Evolutionary conservation across 441 rosid species (phyloP), one percentile per base, ranked within the genome.

Genomic region (Populus hybrid): DNA sequence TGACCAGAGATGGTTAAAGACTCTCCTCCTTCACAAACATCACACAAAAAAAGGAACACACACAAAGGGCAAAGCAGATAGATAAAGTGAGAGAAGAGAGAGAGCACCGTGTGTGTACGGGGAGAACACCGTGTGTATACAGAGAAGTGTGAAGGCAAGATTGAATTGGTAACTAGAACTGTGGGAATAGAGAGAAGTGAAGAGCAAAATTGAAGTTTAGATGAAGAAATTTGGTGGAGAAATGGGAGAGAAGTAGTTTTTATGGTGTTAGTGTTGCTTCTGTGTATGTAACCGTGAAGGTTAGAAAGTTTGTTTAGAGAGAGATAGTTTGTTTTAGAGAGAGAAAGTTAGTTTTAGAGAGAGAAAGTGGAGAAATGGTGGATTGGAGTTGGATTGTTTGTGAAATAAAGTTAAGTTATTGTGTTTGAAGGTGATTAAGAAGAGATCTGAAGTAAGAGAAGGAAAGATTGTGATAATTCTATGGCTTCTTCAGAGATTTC

Each of bases 401-500:
- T 64, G 42, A 64, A 72, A 42, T 1, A 21, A 69, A 77, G 56
- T 78, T 64, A 74, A 79, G 50, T 45, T 67, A 45, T 77, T 72
- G 68, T 29, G 53, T 72, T 82, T 38, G 26, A 73, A 76, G 61
- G 66, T 64, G 64, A 31, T 67, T 61, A 87, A 88, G 86, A 93
- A 87, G 88, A 92, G 97, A 93, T 93, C 98, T 92, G 90, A 80
- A 89, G 35, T 84, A 65, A 42, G 29, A 40, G 69, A 38, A 36
- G 24, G 75, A 85, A 85, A 65, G 76, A 86, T 80, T 38, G 45
- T 56, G 14, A 28, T 61, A n/a, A 36, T 10, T 70, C 36, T 35
- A 80, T 83, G 97, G 84, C 88, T 73, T 82, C 87, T 79, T 84
- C 92, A 4, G 97, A 90, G 75, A 87, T 86, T 59, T 90, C 89